Conservation (phyloP, 495 filamentous ascomycete genomes). For the Venustampulla echinocandica region DNA sequence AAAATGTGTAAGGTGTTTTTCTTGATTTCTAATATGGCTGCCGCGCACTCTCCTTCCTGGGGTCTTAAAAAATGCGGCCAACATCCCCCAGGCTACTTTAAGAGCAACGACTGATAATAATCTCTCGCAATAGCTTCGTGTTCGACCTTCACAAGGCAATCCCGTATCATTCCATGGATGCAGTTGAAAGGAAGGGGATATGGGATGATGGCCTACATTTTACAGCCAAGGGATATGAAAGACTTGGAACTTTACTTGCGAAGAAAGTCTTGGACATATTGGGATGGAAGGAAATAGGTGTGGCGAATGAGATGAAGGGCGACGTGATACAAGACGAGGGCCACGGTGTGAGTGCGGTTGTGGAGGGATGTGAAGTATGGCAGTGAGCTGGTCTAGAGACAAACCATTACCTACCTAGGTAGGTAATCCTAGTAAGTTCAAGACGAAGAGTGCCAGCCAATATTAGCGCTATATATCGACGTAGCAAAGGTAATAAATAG, state of each 20-base stretch:
- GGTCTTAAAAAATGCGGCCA: background rate
- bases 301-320: too few relatives aligned
- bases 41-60: background rate
- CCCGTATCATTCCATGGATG: slow-evolving; percentile 40
- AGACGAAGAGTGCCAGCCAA: too few relatives aligned
- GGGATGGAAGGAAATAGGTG: background rate
- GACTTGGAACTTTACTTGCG: slow-evolving; percentile 46
- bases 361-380: too few relatives aligned
- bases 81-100: too few relatives aligned
- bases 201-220: slow-evolving; percentile 59
- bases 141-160: slow-evolving; percentile 46
- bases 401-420: too few relatives aligned
- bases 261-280: slow-evolving; percentile 13
- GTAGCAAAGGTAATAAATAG: too few relatives aligned
- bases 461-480: too few relatives aligned
- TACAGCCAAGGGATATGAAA: slow-evolving; percentile 47
- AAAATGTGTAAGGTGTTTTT: slow-evolving; percentile 33
- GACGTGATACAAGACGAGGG: too few relatives aligned
- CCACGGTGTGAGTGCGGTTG: too few relatives aligned
- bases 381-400: too few relatives aligned
- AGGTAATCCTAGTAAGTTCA: too few relatives aligned
- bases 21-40: background rate
- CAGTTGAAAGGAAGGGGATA: slow-evolving; percentile 33
- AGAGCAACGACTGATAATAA: background rate
- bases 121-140: slow-evolving; percentile 23